These are phyloP conservation scores for Skeletonema grethae DNA, from an alignment of 108 stramenopile genomes.

Conservation along the genomic window DNA sequence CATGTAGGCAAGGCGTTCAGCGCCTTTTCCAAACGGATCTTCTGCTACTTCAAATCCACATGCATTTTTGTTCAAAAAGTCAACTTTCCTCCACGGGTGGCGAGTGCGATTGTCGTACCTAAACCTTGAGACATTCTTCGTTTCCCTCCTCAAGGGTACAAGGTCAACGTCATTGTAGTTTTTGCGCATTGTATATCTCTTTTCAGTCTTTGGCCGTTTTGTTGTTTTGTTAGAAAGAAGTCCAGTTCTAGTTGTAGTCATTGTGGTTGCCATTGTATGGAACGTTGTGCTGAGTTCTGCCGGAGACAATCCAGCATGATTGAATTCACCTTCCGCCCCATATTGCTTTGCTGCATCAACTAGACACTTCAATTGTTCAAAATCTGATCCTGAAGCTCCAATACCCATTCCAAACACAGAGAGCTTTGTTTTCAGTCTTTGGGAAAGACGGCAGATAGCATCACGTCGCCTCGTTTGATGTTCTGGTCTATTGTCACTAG, in stretches of 20 bases:
- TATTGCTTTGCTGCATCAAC: conserved; percentile 16
- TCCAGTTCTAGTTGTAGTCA: conserved; percentile 45
- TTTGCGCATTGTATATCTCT: conserved; percentile 34
- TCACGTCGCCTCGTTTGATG: conserved; percentile 12
- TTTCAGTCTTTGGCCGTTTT: conserved; percentile 30
- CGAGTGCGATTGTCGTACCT: conserved; percentile 10
- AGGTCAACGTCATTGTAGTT: conserved; percentile 26
- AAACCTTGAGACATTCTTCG: conserved; percentile 29
- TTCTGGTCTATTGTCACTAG: conserved; percentile 25
- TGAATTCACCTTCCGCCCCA: conserved; percentile 32
- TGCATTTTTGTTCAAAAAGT: conserved; percentile 27
- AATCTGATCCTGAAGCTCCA: conserved; percentile 32
- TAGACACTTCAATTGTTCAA: conserved; percentile 21
- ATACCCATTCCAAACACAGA: conserved; percentile 48
- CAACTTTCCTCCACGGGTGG: conserved; percentile 23
- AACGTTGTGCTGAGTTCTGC: conserved; percentile 36
- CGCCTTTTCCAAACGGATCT: conserved; percentile 52
- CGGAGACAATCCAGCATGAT: conserved; percentile 47
- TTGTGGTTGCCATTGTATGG: conserved; percentile 39
- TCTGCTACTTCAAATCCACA: conserved; percentile 37
- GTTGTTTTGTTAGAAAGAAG: conserved; percentile 23
- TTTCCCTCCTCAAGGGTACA: conserved; percentile 22
- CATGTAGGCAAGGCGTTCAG: conserved; percentile 46
- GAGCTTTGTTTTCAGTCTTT: conserved; percentile 31
- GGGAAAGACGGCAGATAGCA: conserved; percentile 22